A percentile compares a stretch with the other conserved stretches of the same genome.
phyloP scores from a whole-genome alignment of 176 grass and related monocot genomes.

The Oryza punctata region DNA sequence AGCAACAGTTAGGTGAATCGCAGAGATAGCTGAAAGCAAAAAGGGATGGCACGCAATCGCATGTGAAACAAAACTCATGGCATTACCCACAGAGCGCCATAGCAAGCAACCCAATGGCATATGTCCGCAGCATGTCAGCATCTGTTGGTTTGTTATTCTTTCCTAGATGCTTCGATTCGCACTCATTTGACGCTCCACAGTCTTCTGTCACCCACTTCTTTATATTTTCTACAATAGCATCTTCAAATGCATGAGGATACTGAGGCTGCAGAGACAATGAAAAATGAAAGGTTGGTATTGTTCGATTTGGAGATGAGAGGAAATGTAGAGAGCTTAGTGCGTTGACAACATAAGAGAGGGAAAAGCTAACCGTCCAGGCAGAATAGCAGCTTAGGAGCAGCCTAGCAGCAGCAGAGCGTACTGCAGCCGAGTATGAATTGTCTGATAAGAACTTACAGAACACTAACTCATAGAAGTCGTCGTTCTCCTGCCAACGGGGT shows the following conservation, averaged over 20 bases:
- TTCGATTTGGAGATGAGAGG: neutral
- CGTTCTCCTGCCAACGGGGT: constrained; percentile 64
- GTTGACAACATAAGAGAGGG: neutral
- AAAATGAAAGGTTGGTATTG: constrained; percentile 1
- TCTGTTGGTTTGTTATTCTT: constrained; percentile 73
- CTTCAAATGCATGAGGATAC: constrained; percentile 82
- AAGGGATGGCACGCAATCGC: constrained; percentile 2
- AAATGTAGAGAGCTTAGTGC: neutral
- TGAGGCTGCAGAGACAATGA: constrained; percentile 43
- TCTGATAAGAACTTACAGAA: constrained; percentile 84
- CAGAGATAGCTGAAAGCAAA: neutral
- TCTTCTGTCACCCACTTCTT: constrained; percentile 78
- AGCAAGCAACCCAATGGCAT: constrained; percentile 82
- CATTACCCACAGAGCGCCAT: constrained; percentile 76
- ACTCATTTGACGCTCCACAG: constrained; percentile 44
- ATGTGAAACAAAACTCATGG: neutral
- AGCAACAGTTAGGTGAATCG: constrained; percentile 31
- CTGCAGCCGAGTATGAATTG: constrained; percentile 48
- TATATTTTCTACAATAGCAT: constrained; percentile 72
- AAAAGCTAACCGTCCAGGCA: constrained; percentile 64
- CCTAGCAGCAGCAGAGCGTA: constrained; percentile 72
- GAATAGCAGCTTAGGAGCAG: constrained; percentile 79
- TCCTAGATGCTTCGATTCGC: constrained; percentile 68
- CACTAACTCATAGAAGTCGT: constrained; percentile 81
- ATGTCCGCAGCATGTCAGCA: constrained; percentile 68